These are phyloP conservation scores for Hypoxylon subgilvum DNA, from an alignment of 495 filamentous ascomycete species.

Conservation along the genomic window DNA sequence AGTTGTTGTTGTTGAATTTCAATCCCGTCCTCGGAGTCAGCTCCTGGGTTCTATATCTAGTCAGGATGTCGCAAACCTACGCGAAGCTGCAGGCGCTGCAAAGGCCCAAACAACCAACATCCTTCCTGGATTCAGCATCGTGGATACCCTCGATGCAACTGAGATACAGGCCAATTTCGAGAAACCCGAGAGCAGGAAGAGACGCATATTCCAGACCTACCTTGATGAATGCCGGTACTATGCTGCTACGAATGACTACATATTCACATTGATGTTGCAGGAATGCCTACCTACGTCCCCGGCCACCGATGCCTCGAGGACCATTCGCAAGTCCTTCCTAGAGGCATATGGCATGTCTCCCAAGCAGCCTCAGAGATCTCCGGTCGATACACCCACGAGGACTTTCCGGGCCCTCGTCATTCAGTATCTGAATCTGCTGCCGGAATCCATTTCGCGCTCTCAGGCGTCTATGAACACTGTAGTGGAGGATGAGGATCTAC, in stretches of 20 bases:
- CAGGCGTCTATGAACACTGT: slow-evolving; percentile 34
- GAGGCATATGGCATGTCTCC: slow-evolving; percentile 42
- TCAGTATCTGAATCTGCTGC: slow-evolving; percentile 47
- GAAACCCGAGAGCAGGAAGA: slow-evolving; percentile 60
- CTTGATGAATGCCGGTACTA: slow-evolving; percentile 70
- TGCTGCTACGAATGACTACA: slow-evolving; percentile 54
- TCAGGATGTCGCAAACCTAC: slow-evolving; percentile 70
- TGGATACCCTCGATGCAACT: slow-evolving; percentile 52
- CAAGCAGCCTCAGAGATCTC: slow-evolving; percentile 36
- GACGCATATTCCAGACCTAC: slow-evolving; percentile 70
- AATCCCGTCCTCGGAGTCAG: slow-evolving; percentile 68
- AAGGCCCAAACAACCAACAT: slow-evolving; percentile 58
- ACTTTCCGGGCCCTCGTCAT: slow-evolving; percentile 48
- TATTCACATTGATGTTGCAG: slow-evolving; percentile 52
- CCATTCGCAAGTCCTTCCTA: slow-evolving; percentile 38
- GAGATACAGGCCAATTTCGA: slow-evolving; percentile 62
- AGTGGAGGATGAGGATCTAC: slow-evolving; percentile 36
- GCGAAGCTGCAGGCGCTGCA: slow-evolving; percentile 66
- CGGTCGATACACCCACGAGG: slow-evolving; percentile 37
- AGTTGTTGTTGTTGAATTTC: slow-evolving; percentile 82
- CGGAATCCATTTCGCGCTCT: slow-evolving; percentile 43
- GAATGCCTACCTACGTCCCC: slow-evolving; percentile 36
- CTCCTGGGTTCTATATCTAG: slow-evolving; percentile 69
- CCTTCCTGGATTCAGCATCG: slow-evolving; percentile 51
- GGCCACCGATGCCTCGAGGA: slow-evolving; percentile 35